Base-by-base conservation (phyloP, 495 filamentous ascomycete species). In the Trichoderma asperelloides region DNA sequence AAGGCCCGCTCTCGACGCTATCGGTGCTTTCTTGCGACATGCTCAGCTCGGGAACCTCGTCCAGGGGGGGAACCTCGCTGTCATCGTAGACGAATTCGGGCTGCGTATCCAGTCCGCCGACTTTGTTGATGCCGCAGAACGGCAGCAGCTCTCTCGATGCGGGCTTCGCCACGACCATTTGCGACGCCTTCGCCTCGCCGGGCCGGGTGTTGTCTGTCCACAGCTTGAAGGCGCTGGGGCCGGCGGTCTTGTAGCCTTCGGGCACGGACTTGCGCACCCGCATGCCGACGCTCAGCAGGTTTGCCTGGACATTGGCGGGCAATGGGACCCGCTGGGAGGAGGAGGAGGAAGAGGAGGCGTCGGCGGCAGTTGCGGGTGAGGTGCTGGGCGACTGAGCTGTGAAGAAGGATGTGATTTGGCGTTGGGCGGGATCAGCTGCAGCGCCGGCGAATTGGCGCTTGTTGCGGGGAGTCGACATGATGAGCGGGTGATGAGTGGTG, bases 181-280 rank as follows among this genome's bases (percentile, higher is more conserved):
- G 69, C 67, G 70, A 69, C 23, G 64, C 73, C 21, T 64, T 67
- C 30, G 65, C 40, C 3, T 13, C 51, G 45, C 39, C 45, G 62
- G 67, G 28, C 64, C 63, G 33, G 51, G 49, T 55, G 55, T 3
- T 62, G 7, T 83, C 78, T 47, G 76, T 68, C 77, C 80, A 84
- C 16, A 84, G 75, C 8, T 72, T 70, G 68, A 82, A 81, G 67
- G 71, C 73, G 51, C 70, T 76, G 73, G 84, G 78, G 67, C 69
- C 67, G 80, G 72, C 72, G 15, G 90, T 94, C 78, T 94, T 96
- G 80, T 96, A 96, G 65, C 94, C 94, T 67, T 96, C 92, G 0
- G 91, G 90, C 3, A 98, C 87, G 12, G 89, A 88, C 77, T 98
- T 97, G 68, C 94, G 89, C 64, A 98, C 85, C 41, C 93, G 87